A percentile compares a stretch with the other conserved stretches of the same genome.
phyloP scores from a whole-genome alignment of 23 red algal genomes.

The Gracilariopsis chorda region DNA sequence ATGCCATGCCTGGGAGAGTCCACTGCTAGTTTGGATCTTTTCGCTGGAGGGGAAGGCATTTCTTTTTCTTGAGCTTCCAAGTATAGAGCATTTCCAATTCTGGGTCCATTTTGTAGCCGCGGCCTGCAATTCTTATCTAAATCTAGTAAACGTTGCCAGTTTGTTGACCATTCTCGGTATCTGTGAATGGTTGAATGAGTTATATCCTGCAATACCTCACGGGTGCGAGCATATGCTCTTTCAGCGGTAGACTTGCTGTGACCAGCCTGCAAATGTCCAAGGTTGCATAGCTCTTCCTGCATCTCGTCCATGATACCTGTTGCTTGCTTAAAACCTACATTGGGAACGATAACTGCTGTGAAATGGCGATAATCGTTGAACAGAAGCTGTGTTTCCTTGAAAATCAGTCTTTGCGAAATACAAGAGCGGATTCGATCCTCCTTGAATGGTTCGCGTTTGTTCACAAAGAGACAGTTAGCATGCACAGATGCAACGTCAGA shows the following conservation, averaged over 20 bases:
- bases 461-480: not conserved
- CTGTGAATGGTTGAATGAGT: not conserved
- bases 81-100: not conserved
- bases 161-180: not conserved
- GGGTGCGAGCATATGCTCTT: not conserved
- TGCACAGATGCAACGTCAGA: not conserved
- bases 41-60: not conserved
- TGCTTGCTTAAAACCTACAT: not conserved
- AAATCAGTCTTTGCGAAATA: not conserved
- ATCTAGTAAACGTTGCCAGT: not conserved
- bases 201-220: not conserved
- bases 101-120: not conserved
- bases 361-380: slow-evolving; percentile 1
- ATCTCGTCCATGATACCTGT: not conserved
- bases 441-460: not conserved
- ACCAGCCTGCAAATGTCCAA: not conserved
- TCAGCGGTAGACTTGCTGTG: not conserved
- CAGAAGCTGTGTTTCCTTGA: not conserved
- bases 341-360: not conserved
- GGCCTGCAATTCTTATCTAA: not conserved
- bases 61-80: not conserved
- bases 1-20: not conserved
- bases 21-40: not conserved
- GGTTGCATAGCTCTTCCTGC: not conserved
- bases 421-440: not conserved